Conservation (phyloP, 768 basidiomycete species). For the Basidioascus undulatus region DNA sequence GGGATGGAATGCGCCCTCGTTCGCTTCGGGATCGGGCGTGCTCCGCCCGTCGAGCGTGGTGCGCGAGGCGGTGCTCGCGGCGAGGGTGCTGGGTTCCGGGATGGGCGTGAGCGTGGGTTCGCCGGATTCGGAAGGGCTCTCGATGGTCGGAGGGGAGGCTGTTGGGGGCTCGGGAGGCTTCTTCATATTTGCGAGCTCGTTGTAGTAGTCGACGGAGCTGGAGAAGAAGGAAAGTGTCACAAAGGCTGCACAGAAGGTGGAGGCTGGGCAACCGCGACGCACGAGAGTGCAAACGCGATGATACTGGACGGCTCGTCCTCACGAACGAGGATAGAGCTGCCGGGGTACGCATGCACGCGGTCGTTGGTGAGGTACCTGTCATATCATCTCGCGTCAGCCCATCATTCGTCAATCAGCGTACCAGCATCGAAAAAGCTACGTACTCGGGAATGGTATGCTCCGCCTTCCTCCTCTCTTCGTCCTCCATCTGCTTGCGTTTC, state of each 20-base stretch:
- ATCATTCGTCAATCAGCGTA: conserved; percentile 6
- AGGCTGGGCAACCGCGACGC: too few relatives aligned
- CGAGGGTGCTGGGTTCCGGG: conserved; percentile 14
- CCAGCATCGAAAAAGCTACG: background rate
- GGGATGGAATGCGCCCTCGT: conserved; percentile 8
- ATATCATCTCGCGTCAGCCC: conserved; percentile 5
- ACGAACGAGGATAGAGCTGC: conserved; percentile 17
- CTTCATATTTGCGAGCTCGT: too few relatives aligned
- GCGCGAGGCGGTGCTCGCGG: conserved; percentile 18
- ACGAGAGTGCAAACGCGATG: too few relatives aligned
- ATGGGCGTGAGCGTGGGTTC: conserved; percentile 18
- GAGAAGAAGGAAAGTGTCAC: too few relatives aligned
- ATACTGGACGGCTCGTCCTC: conserved; percentile 20
- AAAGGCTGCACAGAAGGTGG: too few relatives aligned
- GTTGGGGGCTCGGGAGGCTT: background rate
- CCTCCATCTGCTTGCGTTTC: too few relatives aligned
- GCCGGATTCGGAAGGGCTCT: conserved; percentile 20
- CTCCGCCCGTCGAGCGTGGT: conserved; percentile 14
- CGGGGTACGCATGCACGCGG: background rate
- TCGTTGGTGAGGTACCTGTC: background rate
- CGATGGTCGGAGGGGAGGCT: too few relatives aligned
- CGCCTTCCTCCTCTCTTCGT: conserved; percentile 10
- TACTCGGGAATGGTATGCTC: conserved; percentile 3
- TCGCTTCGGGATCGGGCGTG: conserved; percentile 20
- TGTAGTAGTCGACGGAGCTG: conserved; percentile 11